Conservation (phyloP, 768 basidiomycete species). For the Suillus clintonianus region DNA sequence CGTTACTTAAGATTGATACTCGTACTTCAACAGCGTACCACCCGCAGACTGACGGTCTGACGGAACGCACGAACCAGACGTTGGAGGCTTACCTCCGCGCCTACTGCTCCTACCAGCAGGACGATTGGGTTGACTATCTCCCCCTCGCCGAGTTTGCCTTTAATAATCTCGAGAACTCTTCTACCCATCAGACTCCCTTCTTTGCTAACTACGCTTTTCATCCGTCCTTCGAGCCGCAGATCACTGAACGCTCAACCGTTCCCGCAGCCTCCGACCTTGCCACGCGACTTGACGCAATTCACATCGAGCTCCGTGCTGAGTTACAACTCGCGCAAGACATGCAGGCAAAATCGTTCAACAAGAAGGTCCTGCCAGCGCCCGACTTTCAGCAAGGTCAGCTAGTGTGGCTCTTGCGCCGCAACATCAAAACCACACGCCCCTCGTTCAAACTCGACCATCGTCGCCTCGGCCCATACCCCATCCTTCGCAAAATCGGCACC, state of each 20-base stretch:
- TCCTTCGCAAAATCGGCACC: slow-evolving; percentile 14
- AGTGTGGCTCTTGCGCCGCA: slow-evolving; percentile 39
- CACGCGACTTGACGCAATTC: slow-evolving; percentile 29
- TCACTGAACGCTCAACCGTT: slow-evolving; percentile 29
- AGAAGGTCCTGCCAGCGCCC: slow-evolving; percentile 24
- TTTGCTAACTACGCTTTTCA: slow-evolving; percentile 37
- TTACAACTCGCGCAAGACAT: slow-evolving; percentile 30
- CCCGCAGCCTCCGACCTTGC: slow-evolving; percentile 36
- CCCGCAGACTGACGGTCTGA: slow-evolving; percentile 43
- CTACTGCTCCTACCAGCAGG: slow-evolving; percentile 40
- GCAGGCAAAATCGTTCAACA: slow-evolving; percentile 31
- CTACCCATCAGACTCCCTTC: slow-evolving; percentile 40
- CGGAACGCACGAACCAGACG: slow-evolving; percentile 39
- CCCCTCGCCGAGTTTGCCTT: slow-evolving; percentile 43
- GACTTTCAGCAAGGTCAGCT: slow-evolving; percentile 33
- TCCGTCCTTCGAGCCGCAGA: slow-evolving; percentile 30
- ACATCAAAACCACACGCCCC: slow-evolving; percentile 43
- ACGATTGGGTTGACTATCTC: slow-evolving; percentile 43
- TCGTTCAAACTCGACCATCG: slow-evolving; percentile 40
- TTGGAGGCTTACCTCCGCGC: slow-evolving; percentile 39
- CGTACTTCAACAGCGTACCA: slow-evolving; percentile 43
- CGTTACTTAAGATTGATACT: slow-evolving; percentile 7
- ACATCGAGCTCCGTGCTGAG: slow-evolving; percentile 35
- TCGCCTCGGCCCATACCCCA: slow-evolving; percentile 28
- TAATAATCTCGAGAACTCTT: slow-evolving; percentile 37